phyloP scores from a whole-genome alignment of 495 filamentous ascomycete species.

The Letharia lupina region DNA sequence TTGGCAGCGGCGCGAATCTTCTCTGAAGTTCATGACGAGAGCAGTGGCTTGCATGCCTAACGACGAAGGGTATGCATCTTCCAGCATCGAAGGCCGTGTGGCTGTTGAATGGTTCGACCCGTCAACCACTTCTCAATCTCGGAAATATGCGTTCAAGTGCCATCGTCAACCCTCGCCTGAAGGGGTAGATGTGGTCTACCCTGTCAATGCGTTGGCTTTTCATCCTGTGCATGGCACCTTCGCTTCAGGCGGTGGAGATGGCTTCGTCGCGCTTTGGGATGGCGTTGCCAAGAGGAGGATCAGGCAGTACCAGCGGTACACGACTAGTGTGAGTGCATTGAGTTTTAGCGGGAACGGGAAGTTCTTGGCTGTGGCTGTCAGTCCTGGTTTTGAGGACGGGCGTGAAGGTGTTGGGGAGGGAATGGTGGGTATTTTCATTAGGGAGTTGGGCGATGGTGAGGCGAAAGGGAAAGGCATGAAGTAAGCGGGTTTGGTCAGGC shows the following conservation, averaged over 20 bases:
- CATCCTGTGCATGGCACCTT: slow-evolving; percentile 89
- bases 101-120: slow-evolving; percentile 98
- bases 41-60: slow-evolving; percentile 95
- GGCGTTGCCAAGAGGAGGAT: slow-evolving; percentile 85
- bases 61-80: slow-evolving; percentile 81
- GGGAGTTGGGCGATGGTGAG: slow-evolving; percentile 78
- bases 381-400: slow-evolving; percentile 88
- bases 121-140: slow-evolving; percentile 67
- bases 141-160: slow-evolving; percentile 98
- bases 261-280: slow-evolving; percentile 93
- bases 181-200: slow-evolving; percentile 81
- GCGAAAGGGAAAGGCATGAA: slow-evolving; percentile 76
- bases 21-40: slow-evolving; percentile 90
- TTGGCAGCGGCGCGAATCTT: slow-evolving; percentile 84
- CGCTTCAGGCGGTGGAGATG: slow-evolving; percentile 87
- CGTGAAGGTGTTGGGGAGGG: slow-evolving; percentile 67
- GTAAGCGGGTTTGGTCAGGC: slow-evolving; percentile 26
- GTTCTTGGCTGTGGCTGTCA: slow-evolving; percentile 73
- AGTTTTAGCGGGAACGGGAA: slow-evolving; percentile 72
- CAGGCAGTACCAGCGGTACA: slow-evolving; percentile 77
- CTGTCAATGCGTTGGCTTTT: slow-evolving; percentile 88
- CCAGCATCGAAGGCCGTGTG: slow-evolving; percentile 84
- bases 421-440: slow-evolving; percentile 64
- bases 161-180: slow-evolving; percentile 63
- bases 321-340: slow-evolving; percentile 66